These are phyloP conservation scores for Alternaria tenuissima DNA, from an alignment of 2,329 filamentous ascomycete species.

Conservation along the genomic window DNA sequence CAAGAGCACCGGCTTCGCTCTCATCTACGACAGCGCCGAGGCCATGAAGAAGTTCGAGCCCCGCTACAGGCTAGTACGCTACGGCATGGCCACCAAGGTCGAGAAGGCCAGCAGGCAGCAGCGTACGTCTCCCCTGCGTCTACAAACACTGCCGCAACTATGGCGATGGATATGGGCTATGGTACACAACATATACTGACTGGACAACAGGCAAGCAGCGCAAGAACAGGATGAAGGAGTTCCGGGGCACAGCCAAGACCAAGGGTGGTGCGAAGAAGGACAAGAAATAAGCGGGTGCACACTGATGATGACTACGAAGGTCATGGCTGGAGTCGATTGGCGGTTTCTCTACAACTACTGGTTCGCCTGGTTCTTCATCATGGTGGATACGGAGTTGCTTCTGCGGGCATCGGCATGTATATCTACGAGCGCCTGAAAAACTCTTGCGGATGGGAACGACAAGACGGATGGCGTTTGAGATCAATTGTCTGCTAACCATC, in stretches of 20 bases:
- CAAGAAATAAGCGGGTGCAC: slow-evolving; percentile 62
- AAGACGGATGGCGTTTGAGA: slow-evolving; percentile 53
- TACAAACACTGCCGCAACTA: slow-evolving; percentile 14
- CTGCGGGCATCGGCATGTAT: slow-evolving; percentile 50
- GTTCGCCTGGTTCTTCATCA: slow-evolving; percentile 45
- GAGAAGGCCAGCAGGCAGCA: slow-evolving; percentile 99
- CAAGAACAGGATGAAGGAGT: slow-evolving; percentile 99
- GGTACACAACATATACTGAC: slow-evolving; percentile 40
- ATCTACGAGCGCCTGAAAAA: slow-evolving; percentile 52
- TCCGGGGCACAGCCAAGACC: slow-evolving; percentile 96
- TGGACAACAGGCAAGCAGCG: slow-evolving; percentile 89
- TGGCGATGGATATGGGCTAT: slow-evolving; percentile 14
- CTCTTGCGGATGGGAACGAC: slow-evolving; percentile 48
- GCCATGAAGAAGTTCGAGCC: slow-evolving; percentile 99
- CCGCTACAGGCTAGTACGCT: slow-evolving; percentile 93
- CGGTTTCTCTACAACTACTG: slow-evolving; percentile 44
- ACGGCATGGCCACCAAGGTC: slow-evolving; percentile 90
- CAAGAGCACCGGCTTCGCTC: slow-evolving; percentile 99
- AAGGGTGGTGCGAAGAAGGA: slow-evolving; percentile 96
- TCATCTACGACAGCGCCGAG: slow-evolving; percentile 98
- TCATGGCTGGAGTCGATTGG: slow-evolving; percentile 43
- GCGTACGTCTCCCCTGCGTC: slow-evolving; percentile 72
- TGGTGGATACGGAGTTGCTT: slow-evolving; percentile 45
- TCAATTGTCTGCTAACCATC: slow-evolving; percentile 50
- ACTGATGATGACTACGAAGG: slow-evolving; percentile 41